phyloP scores from a whole-genome alignment of 1,284 basidiomycete species.

The Leccinum subrobustum region DNA sequence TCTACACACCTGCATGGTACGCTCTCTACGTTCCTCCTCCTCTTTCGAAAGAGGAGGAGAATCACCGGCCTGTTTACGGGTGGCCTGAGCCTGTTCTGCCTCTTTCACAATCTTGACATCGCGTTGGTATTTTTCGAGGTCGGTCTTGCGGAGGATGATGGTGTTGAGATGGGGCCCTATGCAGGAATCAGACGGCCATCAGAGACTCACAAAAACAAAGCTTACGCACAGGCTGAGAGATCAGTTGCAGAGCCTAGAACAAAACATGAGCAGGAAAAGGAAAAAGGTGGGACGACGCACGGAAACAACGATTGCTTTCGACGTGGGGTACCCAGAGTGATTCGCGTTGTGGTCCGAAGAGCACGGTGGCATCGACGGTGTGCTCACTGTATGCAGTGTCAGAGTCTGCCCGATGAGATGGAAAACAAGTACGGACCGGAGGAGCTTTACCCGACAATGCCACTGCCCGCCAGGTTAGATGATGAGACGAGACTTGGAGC shows the following conservation, averaged over 20 bases:
- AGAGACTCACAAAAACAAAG: not conserved
- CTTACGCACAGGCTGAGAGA: slow-evolving; percentile 7
- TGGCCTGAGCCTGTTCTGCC: not conserved
- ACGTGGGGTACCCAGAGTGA: slow-evolving; percentile 21
- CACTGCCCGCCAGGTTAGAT: slow-evolving; percentile 9
- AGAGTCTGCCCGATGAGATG: not conserved
- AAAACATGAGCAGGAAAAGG: not conserved
- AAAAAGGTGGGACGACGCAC: slow-evolving; percentile 9
- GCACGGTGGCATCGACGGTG: slow-evolving; percentile 7
- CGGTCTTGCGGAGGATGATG: slow-evolving; percentile 20
- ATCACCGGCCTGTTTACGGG: not conserved
- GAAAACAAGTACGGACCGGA: slow-evolving; percentile 11
- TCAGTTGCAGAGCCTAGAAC: slow-evolving; percentile 1
- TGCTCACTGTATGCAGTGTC: slow-evolving; percentile 10
- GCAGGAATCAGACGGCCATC: not conserved
- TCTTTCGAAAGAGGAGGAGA: not conserved
- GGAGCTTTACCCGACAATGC: slow-evolving; percentile 19
- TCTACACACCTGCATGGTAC: slow-evolving; percentile 9
- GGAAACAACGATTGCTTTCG: slow-evolving; percentile 22
- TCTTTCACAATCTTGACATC: slow-evolving; percentile 8
- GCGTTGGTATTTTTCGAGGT: slow-evolving; percentile 10
- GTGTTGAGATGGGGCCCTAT: slow-evolving; percentile 19
- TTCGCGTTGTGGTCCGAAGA: not conserved
- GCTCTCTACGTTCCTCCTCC: not conserved
- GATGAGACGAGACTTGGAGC: not conserved